Evolutionary conservation across 306 rosid genomes (phyloP), one percentile per base, ranked within the genome.

Genomic region (Lathyrus aphaca): DNA sequence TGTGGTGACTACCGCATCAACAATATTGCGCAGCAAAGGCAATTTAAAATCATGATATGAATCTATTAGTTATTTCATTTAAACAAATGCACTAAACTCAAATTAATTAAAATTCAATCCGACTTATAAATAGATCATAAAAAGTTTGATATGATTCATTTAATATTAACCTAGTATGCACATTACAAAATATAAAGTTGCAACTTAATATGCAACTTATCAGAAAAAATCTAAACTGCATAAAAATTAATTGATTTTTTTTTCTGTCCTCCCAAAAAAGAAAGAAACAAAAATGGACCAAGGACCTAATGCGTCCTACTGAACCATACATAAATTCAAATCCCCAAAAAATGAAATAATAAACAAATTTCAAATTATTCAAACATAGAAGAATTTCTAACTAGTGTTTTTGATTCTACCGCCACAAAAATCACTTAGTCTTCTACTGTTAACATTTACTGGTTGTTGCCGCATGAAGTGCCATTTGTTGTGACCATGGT

Each of bases 261-360:
- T 62, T 60, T 8, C 15, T 50, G 50, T 40, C 42, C 71, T 43
- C 76, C 75, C 27, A 38, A 58, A 69, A 69, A 57, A 9, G 29
- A 62, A 32, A 56, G 56, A 68, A 56, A 61, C 40, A 60, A 64
- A 73, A 50, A n/a, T 46, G 74, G 64, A 45, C 18, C 19, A 71
- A 54, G 40, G 32, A 32, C 64, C 9, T 19, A 39, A 35, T 14
- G 17, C 16, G 19, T 43, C 63, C 19, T 49, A 18, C 2, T 46
- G 11, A 68, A 64, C 5, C 40, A 50, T 13, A 40, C 43, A 17
- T 18, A 27, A 9, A 66, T 38, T 10, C 37, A 79, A 57, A 53
- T 32, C 10, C 37, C n/a, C 3, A 23, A 64, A 60, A 13, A 80
- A 71, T 27, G 32, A 81, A 76, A 11, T 16, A 72, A 64, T 68